Base-by-base conservation (phyloP, 768 basidiomycete genomes). In the Boletus eberwhitei region DNA sequence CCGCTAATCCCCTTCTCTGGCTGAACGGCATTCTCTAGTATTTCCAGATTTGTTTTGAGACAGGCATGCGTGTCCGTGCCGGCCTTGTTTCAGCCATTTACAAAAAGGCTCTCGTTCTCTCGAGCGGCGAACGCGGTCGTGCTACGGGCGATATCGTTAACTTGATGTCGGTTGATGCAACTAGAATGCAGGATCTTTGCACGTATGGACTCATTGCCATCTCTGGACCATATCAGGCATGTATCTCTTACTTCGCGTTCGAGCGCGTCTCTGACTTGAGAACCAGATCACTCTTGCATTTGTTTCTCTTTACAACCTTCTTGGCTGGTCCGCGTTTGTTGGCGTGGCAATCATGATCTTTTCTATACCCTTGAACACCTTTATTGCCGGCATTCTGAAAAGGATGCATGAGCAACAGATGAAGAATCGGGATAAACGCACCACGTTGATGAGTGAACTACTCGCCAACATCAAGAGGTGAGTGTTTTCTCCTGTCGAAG, bases 81-180 rank as follows among this genome's bases (percentile, higher is more conserved):
- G 95, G 94, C 0, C 80, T 98, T 21, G 84, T 98, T 14, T 85
- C 86, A 2, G 81, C 79, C 4, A 92, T 97, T 48, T 98, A 96
- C 74, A 74, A 84, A 47, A 97, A 98, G 68, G 81, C 93, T 0
- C 76, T 98, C 21, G 79, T 91, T 4, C 80, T 98, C 9, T 91
- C 90, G 2, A 93, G 88, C 62, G 89, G 92, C 54, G 93, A 92
- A 63, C 83, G 88, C 5, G 79, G 81, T 11, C 83, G 91, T 39
- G 81, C 90, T 0, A 84, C 90, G 0, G 95, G 96, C 1, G 94
- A 97, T 66, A 94, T 97, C 35, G 93, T 97, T 58, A 98, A 97
- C 66, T 72, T 96, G 32, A 94, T 95, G 87, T 88, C 87, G 8
- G 93, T 96, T 14, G 91, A 93, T 59, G 83, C 91, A 0, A 85